These are phyloP conservation scores for Triglochin maritima DNA, from an alignment of 106 monocot genomes.

Conservation along the genomic window DNA sequence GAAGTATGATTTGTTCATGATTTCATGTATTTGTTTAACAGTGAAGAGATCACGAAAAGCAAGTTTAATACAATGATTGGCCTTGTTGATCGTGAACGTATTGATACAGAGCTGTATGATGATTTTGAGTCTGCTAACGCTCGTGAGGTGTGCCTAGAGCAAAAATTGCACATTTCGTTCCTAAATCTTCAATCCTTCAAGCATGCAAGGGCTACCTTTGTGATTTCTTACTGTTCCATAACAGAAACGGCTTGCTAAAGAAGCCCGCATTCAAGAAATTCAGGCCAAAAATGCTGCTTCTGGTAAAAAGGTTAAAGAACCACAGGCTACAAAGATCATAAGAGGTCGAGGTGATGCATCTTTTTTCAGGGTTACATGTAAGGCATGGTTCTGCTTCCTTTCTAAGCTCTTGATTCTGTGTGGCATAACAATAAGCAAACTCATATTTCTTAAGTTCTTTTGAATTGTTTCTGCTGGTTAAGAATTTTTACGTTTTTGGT, in stretches of 20 bases:
- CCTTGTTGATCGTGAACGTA: conserved; percentile 73
- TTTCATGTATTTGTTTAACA: conserved; percentile 14
- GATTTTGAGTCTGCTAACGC: conserved; percentile 92
- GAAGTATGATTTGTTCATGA: background rate
- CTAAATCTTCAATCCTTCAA: background rate
- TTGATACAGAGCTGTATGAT: conserved; percentile 82
- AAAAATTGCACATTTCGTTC: background rate
- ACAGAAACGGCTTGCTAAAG: conserved; percentile 84
- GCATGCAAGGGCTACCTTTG: background rate
- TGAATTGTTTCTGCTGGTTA: no score
- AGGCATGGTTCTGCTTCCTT: conserved; percentile 33
- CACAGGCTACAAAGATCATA: conserved; percentile 24
- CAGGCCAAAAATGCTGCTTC: conserved; percentile 63
- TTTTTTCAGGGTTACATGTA: conserved; percentile 81
- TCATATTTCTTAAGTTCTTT: no score
- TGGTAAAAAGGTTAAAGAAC: conserved; percentile 77
- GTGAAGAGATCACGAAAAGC: conserved; percentile 85
- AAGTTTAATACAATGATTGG: conserved; percentile 97
- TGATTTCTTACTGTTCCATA: background rate
- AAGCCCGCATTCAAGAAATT: conserved; percentile 74
- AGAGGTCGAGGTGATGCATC: conserved; percentile 87
- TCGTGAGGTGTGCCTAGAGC: conserved; percentile 60
- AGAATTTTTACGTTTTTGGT: no score
- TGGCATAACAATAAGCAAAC: no score
- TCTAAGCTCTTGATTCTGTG: background rate